Evolutionary conservation across 2,329 filamentous ascomycete genomes (phyloP).

Genomic region (Neoascochyta sp.): DNA sequence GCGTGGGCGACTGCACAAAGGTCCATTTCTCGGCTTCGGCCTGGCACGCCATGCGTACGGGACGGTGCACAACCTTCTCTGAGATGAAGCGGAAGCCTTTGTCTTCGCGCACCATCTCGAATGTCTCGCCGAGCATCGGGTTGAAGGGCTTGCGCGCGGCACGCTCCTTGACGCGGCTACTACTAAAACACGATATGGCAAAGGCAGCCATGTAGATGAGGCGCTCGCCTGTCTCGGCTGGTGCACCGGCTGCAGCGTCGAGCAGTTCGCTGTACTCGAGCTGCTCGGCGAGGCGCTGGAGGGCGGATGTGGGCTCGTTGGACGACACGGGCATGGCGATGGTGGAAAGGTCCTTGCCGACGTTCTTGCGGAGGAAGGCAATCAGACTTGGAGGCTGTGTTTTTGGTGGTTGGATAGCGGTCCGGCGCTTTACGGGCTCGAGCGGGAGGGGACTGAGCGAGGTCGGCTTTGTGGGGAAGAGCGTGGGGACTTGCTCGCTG

Average conservation of each 20-base stretch:
- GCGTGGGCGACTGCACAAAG: slow-evolving; percentile 79
- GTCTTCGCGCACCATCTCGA: slow-evolving; percentile 83
- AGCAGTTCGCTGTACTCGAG: slow-evolving; percentile 86
- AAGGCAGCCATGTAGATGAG: slow-evolving; percentile 85
- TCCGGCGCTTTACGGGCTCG: slow-evolving; percentile 63
- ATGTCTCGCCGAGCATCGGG: slow-evolving; percentile 93
- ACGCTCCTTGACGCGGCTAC: slow-evolving; percentile 78
- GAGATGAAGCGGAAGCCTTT: slow-evolving; percentile 86
- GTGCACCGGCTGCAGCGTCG: slow-evolving; percentile 57
- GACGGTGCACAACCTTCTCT: slow-evolving; percentile 91
- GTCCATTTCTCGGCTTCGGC: slow-evolving; percentile 85
- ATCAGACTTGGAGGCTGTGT: slow-evolving; percentile 86
- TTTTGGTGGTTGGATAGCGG: slow-evolving; percentile 67
- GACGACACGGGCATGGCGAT: slow-evolving; percentile 97
- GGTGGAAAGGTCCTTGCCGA: slow-evolving; percentile 93
- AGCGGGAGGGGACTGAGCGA: slow-evolving; percentile 74
- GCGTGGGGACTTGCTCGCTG: slow-evolving; percentile 38
- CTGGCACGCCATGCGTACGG: slow-evolving; percentile 88
- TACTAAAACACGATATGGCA: slow-evolving; percentile 82
- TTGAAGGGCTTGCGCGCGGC: slow-evolving; percentile 96
- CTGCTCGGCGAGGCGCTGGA: slow-evolving; percentile 86
- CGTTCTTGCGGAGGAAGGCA: slow-evolving; percentile 92
- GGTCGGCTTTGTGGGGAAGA: slow-evolving; percentile 75
- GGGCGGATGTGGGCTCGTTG: slow-evolving; percentile 84
- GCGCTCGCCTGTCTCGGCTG: slow-evolving; percentile 61